phyloP scores from a whole-genome alignment of 441 rosid genomes.

The Gossypium armourianum region DNA sequence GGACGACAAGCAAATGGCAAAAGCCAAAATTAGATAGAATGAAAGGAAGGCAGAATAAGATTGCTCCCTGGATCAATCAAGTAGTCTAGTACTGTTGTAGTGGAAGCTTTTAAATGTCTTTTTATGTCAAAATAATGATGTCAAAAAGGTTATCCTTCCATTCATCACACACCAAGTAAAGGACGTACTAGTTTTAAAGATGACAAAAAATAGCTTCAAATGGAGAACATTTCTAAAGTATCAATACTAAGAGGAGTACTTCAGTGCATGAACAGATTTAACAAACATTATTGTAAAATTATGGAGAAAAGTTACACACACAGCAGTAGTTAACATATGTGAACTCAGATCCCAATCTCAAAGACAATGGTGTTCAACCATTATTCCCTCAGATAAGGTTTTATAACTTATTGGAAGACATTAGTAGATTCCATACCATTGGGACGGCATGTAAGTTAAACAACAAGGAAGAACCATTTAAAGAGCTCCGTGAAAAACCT shows the following conservation, averaged over 20 bases:
- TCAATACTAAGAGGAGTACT: background rate
- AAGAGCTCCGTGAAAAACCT: background rate
- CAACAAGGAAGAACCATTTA: background rate
- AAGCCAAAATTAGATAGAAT: background rate
- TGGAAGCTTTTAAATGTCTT: background rate
- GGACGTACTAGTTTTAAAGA: background rate
- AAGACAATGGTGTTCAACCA: background rate
- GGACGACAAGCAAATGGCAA: background rate
- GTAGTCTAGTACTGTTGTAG: background rate
- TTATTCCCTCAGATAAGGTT: background rate
- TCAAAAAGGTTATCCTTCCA: background rate
- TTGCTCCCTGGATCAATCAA: background rate
- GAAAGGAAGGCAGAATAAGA: background rate
- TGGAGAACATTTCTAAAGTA: background rate
- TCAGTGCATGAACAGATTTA: background rate
- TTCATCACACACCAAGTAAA: background rate
- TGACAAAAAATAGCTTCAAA: background rate
- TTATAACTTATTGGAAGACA: background rate
- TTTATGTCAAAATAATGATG: background rate
- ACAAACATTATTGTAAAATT: background rate
- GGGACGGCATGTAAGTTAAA: background rate
- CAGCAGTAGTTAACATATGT: background rate
- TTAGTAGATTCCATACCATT: background rate
- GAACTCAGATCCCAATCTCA: background rate
- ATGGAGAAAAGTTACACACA: background rate